Conservation (phyloP, 192 early-diverging fungal species). For the Linnemannia schmuckeri region DNA sequence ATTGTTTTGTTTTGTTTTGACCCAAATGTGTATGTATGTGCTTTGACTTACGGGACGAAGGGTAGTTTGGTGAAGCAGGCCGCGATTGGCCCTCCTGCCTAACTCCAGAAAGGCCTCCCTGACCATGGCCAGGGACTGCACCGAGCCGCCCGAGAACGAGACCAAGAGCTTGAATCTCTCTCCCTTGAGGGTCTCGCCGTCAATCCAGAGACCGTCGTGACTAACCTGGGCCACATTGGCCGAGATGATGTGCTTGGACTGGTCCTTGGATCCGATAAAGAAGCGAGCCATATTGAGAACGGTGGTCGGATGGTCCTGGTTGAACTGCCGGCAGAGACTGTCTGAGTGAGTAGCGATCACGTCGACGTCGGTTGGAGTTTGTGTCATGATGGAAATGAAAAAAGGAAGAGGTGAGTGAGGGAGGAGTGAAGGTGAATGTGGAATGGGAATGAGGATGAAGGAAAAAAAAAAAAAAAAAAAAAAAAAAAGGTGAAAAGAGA, state of each 20-base stretch:
- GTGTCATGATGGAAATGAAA: neutral
- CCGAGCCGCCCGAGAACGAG: neutral
- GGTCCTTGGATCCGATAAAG: slow-evolving; percentile 3
- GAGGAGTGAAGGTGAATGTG: neutral
- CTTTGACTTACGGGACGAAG: slow-evolving; percentile 5
- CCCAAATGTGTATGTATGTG: neutral
- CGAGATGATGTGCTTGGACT: neutral
- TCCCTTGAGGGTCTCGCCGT: neutral
- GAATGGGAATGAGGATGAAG: neutral
- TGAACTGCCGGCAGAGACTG: slow-evolving; percentile 17
- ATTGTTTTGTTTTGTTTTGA: neutral
- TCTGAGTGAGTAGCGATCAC: slow-evolving; percentile 22
- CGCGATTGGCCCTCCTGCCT: slow-evolving; percentile 6
- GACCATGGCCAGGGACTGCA: neutral
- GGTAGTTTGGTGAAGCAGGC: neutral
- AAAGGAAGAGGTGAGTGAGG: neutral
- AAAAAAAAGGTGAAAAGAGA: neutral
- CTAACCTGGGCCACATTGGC: slow-evolving; percentile 6
- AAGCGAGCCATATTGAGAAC: slow-evolving; percentile 9
- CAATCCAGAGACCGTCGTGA: slow-evolving; percentile 8
- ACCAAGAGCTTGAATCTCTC: neutral
- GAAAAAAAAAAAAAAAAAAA: neutral
- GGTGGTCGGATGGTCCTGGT: slow-evolving; percentile 1
- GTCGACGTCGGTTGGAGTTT: neutral
- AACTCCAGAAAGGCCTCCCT: slow-evolving; percentile 12